Conservation (phyloP, 2,329 filamentous ascomycete species). For the Sporothrix schenckii region DNA sequence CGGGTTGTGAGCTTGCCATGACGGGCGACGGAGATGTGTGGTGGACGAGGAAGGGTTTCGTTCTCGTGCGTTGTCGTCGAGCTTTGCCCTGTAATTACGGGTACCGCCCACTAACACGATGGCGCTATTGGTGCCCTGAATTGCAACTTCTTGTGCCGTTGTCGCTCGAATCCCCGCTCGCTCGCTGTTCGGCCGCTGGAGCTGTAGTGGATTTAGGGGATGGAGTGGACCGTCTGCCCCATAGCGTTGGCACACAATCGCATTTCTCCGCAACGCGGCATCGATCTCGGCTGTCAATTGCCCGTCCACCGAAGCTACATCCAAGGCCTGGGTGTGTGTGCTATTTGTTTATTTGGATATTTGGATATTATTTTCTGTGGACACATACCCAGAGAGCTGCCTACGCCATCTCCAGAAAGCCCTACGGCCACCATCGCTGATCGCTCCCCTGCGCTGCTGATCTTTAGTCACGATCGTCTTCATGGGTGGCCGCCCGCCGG, state of each 20-base stretch:
- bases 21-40: neutral
- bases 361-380: too few relatives aligned
- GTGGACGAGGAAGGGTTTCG: neutral
- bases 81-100: too few relatives aligned
- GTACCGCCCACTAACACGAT: constrained; percentile 22
- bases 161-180: neutral
- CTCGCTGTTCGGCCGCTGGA: neutral
- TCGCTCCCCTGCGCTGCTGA: neutral
- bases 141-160: constrained; percentile 5
- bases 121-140: constrained; percentile 25
- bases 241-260: too few relatives aligned
- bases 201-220: neutral
- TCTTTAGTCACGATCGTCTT: neutral
- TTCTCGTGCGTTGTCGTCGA: too few relatives aligned
- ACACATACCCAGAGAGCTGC: too few relatives aligned
- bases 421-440: too few relatives aligned
- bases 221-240: neutral
- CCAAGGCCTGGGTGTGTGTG: too few relatives aligned
- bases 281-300: neutral
- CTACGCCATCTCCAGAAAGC: too few relatives aligned
- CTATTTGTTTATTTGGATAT: too few relatives aligned
- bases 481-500: neutral
- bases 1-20: constrained; percentile 1
- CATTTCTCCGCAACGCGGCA: too few relatives aligned
- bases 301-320: neutral